Percentiles rank a stretch among this genome's conserved stretches.
These are phyloP conservation scores for Penicillium sumatraense DNA, from an alignment of 2,329 filamentous ascomycete species.

Conservation along the genomic window DNA sequence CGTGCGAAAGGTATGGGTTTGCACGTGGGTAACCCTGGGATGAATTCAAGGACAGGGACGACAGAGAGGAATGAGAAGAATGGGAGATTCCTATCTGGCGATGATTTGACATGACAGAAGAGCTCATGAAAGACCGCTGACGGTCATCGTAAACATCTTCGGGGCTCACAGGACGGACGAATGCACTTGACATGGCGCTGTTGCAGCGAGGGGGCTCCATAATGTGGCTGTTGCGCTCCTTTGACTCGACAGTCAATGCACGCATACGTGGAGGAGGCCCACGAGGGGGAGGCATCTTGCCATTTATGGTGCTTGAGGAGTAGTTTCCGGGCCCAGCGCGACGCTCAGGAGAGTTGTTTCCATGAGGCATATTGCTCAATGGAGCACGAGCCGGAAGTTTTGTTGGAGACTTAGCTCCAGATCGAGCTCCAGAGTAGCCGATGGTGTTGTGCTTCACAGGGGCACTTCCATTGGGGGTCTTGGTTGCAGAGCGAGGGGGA, in stretches of 20 bases:
- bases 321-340: slow-evolving; percentile 50
- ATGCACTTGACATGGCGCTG: slow-evolving; percentile 54
- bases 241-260: slow-evolving; percentile 68
- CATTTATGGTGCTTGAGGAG: slow-evolving; percentile 49
- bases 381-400: slow-evolving; percentile 55
- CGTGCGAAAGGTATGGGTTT: slow-evolving; percentile 42
- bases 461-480: slow-evolving; percentile 50
- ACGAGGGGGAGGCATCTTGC: slow-evolving; percentile 55
- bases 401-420: slow-evolving; percentile 50
- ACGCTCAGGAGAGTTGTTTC: slow-evolving; percentile 80
- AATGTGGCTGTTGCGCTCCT: slow-evolving; percentile 38
- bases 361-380: slow-evolving; percentile 51
- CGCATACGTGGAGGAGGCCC: slow-evolving; percentile 91
- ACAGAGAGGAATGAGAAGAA: slow-evolving; percentile 47
- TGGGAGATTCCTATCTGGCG: slow-evolving; percentile 44
- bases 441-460: slow-evolving; percentile 47
- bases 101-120: slow-evolving; percentile 45
- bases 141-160: slow-evolving; percentile 87
- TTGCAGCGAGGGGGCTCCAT: slow-evolving; percentile 55
- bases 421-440: slow-evolving; percentile 26
- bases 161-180: slow-evolving; percentile 65
- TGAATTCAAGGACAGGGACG: slow-evolving; percentile 41
- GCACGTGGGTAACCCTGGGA: slow-evolving; percentile 37
- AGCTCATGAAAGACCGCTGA: slow-evolving; percentile 52
- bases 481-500: slow-evolving; percentile 49